Base-by-base conservation (phyloP, 768 basidiomycete genomes). In the Lactarius tabidus region DNA sequence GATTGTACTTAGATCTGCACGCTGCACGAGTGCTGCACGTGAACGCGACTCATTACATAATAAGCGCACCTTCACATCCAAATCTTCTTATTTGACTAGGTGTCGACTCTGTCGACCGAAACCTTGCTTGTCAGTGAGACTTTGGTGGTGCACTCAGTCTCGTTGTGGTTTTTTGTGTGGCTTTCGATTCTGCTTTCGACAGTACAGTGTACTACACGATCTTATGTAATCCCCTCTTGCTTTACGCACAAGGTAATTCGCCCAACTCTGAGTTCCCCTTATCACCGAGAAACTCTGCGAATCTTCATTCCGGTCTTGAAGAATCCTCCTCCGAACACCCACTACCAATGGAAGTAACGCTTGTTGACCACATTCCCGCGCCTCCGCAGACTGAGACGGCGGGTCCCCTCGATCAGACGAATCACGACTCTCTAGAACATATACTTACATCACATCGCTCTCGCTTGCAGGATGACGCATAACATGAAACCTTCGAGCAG, bases 391-490 rank as follows among this genome's bases (percentile, higher is more conserved):
- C 57, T 48, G 67, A 67, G 55, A 43, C 54, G 69, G 52, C 69
- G 20, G 67, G 69, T 33, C 63, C 69, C 56, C 67, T 62, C 67
- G 48, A 38, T 48, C 45, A 33, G 43, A 59, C 57, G 41, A 54
- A 58, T 33, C 26, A 60, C 55, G 58, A 55, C 52, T 56, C 57
- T 54, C 41, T 66, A 20, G 67, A 67, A 41, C 29, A 57, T 18
- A 6, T 18, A 17, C 29, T 51, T 12, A 3, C 58, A 6, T 36
- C 67, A 36, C 59, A 29, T 29, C 51, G 6, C 20, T 55, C 33
- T 55, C 43, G 23, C 6, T 4, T n/a, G n/a, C 57, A 53, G 39
- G 26, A 45, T 8, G 54, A 59, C 51, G 33, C 35, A 48, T 28
- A 33, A 8, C 51, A 68, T 29, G 63, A 35, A 43, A 55, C 23